Evolutionary conservation across 345 rosid genomes (phyloP), one percentile per base, ranked within the genome.

Genomic region (Citrus hindsii): DNA sequence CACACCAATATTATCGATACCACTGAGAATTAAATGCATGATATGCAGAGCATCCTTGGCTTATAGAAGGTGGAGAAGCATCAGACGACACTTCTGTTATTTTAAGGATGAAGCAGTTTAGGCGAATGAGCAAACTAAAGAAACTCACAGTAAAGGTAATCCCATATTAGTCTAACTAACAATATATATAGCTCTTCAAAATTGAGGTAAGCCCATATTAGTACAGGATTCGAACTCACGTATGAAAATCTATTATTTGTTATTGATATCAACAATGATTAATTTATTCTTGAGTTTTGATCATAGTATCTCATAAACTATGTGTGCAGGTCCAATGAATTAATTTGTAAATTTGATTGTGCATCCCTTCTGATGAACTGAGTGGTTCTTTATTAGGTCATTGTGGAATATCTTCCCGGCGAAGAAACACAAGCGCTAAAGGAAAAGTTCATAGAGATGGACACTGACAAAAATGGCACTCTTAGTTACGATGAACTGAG

Each of bases 31-130:
- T 66, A 7, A 0, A n/a, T 6, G 74, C 38, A 35, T 14, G 28
- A 53, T 69, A 64, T 79, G 81, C 71, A 92, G 94, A 90, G 79
- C 96, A 92, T 80, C 92, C 89, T n/a, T 92, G 96, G 92, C 81
- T 90, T 78, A 86, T 71, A 76, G 95, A 90, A 78, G 92, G 87
- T 69, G 94, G 96, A 79, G 86, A 80, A 67, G 95, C 98, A 78
- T 90, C 97, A 19, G 98, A 96, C 89, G 98, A 92, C 64, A 91
- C 83, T 82, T 98, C 98, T 16, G 99, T 94, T 40, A 90, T 94
- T 46, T 86, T 91, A 21, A 90, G 98, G 82, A 89, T 96, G 99
- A 96, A 93, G 85, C 98, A 93, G 78, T 94, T 94, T 86, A 88
- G 97, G 84, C 92, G 90, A 46, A 93, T 95, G 98, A 93, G 93